Conservation (phyloP, 2,329 filamentous ascomycete genomes). For the Calonectria pteridis region DNA sequence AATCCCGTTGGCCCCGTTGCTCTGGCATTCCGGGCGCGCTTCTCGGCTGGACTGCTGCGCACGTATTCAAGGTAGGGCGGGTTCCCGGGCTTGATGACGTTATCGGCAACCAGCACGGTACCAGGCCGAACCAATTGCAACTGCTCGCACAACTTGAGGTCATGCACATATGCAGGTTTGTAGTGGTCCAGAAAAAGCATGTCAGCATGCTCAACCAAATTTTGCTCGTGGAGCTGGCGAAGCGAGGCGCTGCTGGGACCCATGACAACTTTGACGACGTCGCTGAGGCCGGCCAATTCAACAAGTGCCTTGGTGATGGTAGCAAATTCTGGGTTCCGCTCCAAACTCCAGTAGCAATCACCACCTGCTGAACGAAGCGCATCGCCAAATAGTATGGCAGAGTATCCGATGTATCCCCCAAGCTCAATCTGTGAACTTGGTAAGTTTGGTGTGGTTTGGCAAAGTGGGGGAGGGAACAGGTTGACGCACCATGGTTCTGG, state of each 20-base stretch:
- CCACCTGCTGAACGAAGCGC: conserved; percentile 75
- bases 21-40: conserved; percentile 56
- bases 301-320: conserved; percentile 76
- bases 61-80: conserved; percentile 80
- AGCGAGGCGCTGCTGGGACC: conserved; percentile 76
- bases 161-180: conserved; percentile 80
- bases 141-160: conserved; percentile 82
- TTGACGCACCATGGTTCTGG: conserved; percentile 69
- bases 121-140: conserved; percentile 73
- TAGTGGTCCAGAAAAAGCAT: conserved; percentile 85
- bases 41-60: conserved; percentile 71
- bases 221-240: conserved; percentile 66
- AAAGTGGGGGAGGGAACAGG: neutral
- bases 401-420: conserved; percentile 87
- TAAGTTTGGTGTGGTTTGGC: neutral
- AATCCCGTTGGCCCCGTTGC: neutral
- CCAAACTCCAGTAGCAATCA: conserved; percentile 76
- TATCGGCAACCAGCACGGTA: conserved; percentile 76
- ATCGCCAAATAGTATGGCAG: conserved; percentile 79
- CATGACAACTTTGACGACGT: conserved; percentile 77
- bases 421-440: conserved; percentile 70
- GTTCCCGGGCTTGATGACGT: conserved; percentile 78
- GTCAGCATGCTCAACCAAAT: conserved; percentile 71
- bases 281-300: conserved; percentile 77
- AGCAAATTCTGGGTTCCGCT: conserved; percentile 80